Evolutionary conservation across 768 basidiomycete genomes (phyloP), one percentile per base, ranked within the genome.

Genomic region (Leccinum imitatum): DNA sequence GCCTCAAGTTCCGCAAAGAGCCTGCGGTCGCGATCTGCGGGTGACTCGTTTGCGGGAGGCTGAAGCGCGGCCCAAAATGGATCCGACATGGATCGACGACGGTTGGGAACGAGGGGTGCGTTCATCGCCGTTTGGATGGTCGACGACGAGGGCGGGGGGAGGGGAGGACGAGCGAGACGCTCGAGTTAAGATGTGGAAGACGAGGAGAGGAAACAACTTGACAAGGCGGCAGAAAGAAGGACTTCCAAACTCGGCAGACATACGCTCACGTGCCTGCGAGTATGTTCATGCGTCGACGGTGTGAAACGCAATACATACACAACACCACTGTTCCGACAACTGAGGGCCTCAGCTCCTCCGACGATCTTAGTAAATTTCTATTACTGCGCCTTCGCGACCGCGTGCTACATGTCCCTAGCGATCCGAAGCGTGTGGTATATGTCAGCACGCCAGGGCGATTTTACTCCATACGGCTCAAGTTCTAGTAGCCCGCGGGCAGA

Each of bases 31-130:
- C 87, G 84, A 71, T 91, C 82, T 48, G 79, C 79, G 8, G 81
- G 79, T 0, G 90, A 84, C 75, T 94, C 91, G 73, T 91, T 78
- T 35, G 78, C 77, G 7, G 91, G 91, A 5, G 91, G 91, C 21
- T 79, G 81, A 48, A 92, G 79, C 31, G 82, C 84, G 56, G 77
- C 84, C 57, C 83, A 76, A 67, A 93, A 82, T 47, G 90, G 91
- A 75, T 91, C 91, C 31, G 88, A 87, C 59, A 81, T 72, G 30
- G 81, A 79, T 65, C 77, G 73, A 30, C 73, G 74, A 10, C 78
- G 73, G 69, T 75, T 74, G n/a, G 73, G 73, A 53, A 75, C 73
- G 48, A 75, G 69, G 17, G 73, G 71, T 11, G 54, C 37, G 60
- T 62, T 63, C 70, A 71, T 69, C 63, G 46, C 54, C 59, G 55